Conservation (phyloP, 2,329 filamentous ascomycete genomes). For the Aureobasidium sp. region DNA sequence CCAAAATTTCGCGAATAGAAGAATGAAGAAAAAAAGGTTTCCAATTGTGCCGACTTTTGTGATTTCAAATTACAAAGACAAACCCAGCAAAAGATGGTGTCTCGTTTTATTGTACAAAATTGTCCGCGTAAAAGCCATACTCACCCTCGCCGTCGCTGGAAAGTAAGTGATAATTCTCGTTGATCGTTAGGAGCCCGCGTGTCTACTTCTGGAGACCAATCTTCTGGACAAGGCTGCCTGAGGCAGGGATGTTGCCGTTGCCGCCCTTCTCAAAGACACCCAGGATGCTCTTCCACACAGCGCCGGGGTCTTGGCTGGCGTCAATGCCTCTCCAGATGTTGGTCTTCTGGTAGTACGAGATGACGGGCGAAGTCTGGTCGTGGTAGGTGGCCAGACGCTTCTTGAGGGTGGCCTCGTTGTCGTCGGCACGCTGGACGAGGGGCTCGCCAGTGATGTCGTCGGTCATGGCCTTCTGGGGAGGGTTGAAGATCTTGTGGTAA, state of each 20-base stretch:
- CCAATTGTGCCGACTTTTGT: constrained; percentile 10
- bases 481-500: constrained; percentile 99
- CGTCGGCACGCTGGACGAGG: constrained; percentile 89
- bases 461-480: constrained; percentile 86
- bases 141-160: neutral
- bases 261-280: constrained; percentile 59
- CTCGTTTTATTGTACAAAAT: constrained; percentile 8
- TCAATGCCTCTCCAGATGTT: constrained; percentile 96
- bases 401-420: constrained; percentile 92
- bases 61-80: constrained; percentile 8
- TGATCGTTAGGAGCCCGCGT: neutral
- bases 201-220: constrained; percentile 44
- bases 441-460: constrained; percentile 97
- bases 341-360: constrained; percentile 92
- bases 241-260: constrained; percentile 25
- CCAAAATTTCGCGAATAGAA: neutral
- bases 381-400: constrained; percentile 94
- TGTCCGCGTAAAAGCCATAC: neutral
- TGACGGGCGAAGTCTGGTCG: constrained; percentile 83
- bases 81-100: neutral
- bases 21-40: neutral
- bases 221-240: constrained; percentile 42
- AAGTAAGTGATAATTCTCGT: constrained; percentile 6
- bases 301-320: constrained; percentile 88
- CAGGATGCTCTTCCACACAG: constrained; percentile 91